Conservation (phyloP, 2,329 filamentous ascomycete genomes). For the Amauroascus niger region DNA sequence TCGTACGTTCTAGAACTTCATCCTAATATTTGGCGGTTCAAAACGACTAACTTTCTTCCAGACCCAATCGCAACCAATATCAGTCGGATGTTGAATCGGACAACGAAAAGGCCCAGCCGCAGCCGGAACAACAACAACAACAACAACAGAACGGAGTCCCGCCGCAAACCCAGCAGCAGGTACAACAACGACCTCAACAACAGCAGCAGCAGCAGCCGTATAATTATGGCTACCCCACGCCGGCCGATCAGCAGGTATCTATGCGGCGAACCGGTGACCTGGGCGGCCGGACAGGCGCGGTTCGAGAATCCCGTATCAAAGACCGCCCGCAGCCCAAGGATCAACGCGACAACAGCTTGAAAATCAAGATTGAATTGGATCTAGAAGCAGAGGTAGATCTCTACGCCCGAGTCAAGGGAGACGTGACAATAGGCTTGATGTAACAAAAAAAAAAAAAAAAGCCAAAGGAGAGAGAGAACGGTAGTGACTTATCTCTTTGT, state of each 20-base stretch:
- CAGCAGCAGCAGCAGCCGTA: conserved; percentile 2
- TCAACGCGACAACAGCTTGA: conserved; percentile 32
- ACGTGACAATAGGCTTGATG: conserved; percentile 10
- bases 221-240: background rate
- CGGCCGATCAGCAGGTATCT: background rate
- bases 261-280: background rate
- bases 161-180: background rate
- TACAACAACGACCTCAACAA: background rate
- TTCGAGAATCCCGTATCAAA: conserved; percentile 30
- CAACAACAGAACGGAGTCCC: background rate
- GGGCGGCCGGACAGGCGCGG: conserved; percentile 1
- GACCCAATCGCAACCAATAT: conserved; percentile 3
- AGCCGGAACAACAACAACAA: background rate
- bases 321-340: conserved; percentile 30
- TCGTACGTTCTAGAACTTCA: conserved; percentile 1
- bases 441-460: background rate
- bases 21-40: background rate
- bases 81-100: conserved; percentile 5
- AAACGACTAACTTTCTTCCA: background rate
- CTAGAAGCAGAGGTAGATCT: conserved; percentile 14
- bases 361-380: conserved; percentile 37
- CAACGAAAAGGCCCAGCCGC: background rate
- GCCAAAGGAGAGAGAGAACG: background rate
- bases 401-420: conserved; percentile 10
- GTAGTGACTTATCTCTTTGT: background rate